Conservation (phyloP, 2,329 filamentous ascomycete genomes). For the Trichoderma aggressivum region DNA sequence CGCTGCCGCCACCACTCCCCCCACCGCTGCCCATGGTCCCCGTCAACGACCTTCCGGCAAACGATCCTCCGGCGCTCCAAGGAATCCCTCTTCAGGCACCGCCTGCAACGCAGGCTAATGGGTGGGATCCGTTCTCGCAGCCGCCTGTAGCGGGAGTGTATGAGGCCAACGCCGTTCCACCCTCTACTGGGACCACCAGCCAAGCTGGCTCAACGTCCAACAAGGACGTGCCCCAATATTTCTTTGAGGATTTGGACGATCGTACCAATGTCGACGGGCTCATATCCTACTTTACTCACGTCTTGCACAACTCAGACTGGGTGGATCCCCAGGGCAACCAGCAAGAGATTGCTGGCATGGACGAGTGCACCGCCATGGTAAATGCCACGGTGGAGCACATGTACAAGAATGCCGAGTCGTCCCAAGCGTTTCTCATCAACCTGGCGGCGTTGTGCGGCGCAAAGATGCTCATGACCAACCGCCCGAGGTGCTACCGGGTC, state of each 20-base stretch:
- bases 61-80: constrained; percentile 3
- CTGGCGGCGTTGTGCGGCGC: constrained; percentile 56
- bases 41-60: constrained; percentile 43
- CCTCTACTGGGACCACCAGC: not conserved
- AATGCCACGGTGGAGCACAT: constrained; percentile 53
- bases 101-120: not conserved
- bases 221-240: constrained; percentile 28
- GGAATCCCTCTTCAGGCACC: not conserved
- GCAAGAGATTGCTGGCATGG: constrained; percentile 43
- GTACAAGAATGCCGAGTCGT: constrained; percentile 46
- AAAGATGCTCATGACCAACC: constrained; percentile 45
- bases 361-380: constrained; percentile 54
- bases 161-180: not conserved
- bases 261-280: constrained; percentile 56
- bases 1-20: constrained; percentile 37
- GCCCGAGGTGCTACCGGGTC: constrained; percentile 41
- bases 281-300: constrained; percentile 52
- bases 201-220: not conserved
- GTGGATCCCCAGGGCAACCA: constrained; percentile 44
- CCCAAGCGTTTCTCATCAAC: constrained; percentile 58
- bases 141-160: constrained; percentile 23
- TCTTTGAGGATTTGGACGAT: constrained; percentile 40
- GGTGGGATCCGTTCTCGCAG: constrained; percentile 24
- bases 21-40: constrained; percentile 44
- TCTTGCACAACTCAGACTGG: constrained; percentile 51